These are phyloP conservation scores for Leptosphaerulina australis DNA, from an alignment of 2,329 filamentous ascomycete species.

Conservation along the genomic window DNA sequence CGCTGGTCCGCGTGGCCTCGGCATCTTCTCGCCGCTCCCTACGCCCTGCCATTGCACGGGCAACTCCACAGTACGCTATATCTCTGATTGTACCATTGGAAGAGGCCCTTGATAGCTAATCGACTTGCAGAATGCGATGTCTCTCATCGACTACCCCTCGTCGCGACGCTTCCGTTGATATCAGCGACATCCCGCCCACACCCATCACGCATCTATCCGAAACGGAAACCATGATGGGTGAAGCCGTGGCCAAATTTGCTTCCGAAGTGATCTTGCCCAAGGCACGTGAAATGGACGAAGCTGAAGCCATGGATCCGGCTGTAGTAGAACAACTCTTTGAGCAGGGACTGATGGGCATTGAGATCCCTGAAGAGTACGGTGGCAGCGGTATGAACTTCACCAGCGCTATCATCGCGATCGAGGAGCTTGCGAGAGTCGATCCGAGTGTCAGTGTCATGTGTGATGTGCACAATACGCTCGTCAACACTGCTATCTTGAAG, in stretches of 20 bases:
- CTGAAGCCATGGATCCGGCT: conserved; percentile 86
- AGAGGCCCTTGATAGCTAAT: background rate
- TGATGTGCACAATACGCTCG: conserved; percentile 97
- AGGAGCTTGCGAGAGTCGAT: conserved; percentile 92
- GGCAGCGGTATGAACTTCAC: conserved; percentile 99
- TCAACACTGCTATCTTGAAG: conserved; percentile 90
- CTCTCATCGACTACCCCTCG: conserved; percentile 53
- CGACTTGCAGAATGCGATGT: conserved; percentile 45
- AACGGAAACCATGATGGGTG: conserved; percentile 85
- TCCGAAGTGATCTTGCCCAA: conserved; percentile 86
- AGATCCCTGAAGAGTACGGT: conserved; percentile 96
- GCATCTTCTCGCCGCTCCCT: conserved; percentile 34
- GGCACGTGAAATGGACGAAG: conserved; percentile 96
- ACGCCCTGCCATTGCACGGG: conserved; percentile 35
- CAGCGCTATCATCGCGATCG: conserved; percentile 91
- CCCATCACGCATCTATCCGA: conserved; percentile 94
- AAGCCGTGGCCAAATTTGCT: conserved; percentile 89
- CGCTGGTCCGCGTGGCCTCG: conserved; percentile 39
- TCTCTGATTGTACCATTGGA: background rate
- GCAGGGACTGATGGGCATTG: conserved; percentile 94
- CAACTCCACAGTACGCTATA: conserved; percentile 40
- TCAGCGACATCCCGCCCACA: conserved; percentile 81
- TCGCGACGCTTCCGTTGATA: conserved; percentile 51
- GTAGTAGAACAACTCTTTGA: conserved; percentile 95
- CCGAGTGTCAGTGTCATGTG: conserved; percentile 94